phyloP scores from a whole-genome alignment of 192 early-diverging fungal species.

The Podila minutissima region DNA sequence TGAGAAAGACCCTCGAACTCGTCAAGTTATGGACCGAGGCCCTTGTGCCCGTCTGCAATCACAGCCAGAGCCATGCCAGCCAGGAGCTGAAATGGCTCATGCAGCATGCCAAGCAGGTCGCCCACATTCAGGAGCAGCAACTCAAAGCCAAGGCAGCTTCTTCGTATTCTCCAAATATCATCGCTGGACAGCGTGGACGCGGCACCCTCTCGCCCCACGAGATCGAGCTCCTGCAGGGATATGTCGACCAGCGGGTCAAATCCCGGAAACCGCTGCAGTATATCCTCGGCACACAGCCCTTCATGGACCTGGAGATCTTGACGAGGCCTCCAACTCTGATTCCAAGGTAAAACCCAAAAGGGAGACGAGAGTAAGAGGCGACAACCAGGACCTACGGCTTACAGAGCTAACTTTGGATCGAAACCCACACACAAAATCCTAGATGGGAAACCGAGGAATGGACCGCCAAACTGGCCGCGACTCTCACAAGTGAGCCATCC shows the following conservation, averaged over 20 bases:
- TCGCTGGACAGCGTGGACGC: background rate
- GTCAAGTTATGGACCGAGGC: constrained; percentile 40
- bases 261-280: constrained; percentile 91
- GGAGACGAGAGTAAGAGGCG: background rate
- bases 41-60: constrained; percentile 45
- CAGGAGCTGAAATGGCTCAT: constrained; percentile 56
- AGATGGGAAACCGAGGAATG: constrained; percentile 97
- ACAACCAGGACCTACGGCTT: background rate
- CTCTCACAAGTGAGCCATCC: constrained; percentile 43
- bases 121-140: background rate
- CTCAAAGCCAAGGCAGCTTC: background rate
- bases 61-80: constrained; percentile 42
- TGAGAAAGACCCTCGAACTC: constrained; percentile 9
- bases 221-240: constrained; percentile 38
- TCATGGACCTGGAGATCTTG: constrained; percentile 78
- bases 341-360: constrained; percentile 65
- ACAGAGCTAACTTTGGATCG: background rate
- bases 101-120: constrained; percentile 28
- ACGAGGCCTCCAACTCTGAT: constrained; percentile 84
- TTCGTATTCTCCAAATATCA: background rate
- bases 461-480: constrained; percentile 66
- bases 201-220: constrained; percentile 25
- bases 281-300: constrained; percentile 86
- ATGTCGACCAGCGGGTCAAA: constrained; percentile 66
- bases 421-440: background rate